These are phyloP conservation scores for Magnolia changhungtana DNA, from an alignment of 164 flowering plant species.

Conservation along the genomic window DNA sequence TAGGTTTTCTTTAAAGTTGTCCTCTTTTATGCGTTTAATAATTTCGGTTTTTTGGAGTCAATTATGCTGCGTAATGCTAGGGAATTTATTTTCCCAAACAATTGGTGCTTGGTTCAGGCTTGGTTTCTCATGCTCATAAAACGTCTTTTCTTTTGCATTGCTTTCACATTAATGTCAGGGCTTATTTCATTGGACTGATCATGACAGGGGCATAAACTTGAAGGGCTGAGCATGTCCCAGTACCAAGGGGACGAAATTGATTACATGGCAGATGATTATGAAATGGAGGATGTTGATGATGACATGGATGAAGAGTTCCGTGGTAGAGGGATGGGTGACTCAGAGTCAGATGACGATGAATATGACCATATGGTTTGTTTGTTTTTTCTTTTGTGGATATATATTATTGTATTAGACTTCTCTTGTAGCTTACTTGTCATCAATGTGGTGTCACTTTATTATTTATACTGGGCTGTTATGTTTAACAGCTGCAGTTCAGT, in stretches of 20 bases:
- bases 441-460: not conserved
- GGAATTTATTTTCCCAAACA: too few relatives aligned
- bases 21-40: too few relatives aligned
- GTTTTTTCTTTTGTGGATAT: not conserved
- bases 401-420: not conserved
- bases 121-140: too few relatives aligned
- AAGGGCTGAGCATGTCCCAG: slow-evolving; percentile 33
- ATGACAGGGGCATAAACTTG: too few relatives aligned
- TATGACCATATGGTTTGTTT: slow-evolving; percentile 39
- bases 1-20: too few relatives aligned
- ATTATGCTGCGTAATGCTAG: too few relatives aligned
- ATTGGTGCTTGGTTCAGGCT: too few relatives aligned
- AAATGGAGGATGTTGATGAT: slow-evolving; percentile 52
- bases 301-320: slow-evolving; percentile 54
- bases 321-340: slow-evolving; percentile 38
- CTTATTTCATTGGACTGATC: too few relatives aligned
- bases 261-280: slow-evolving; percentile 47
- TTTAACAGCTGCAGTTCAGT: not conserved
- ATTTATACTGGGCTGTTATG: not conserved
- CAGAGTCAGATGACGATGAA: slow-evolving; percentile 56
- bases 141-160: too few relatives aligned
- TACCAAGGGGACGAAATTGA: slow-evolving; percentile 37
- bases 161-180: too few relatives aligned
- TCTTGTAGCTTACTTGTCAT: not conserved
- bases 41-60: too few relatives aligned